Base-by-base conservation (phyloP, 208 protist species). In the Angomonas desouzai region DNA sequence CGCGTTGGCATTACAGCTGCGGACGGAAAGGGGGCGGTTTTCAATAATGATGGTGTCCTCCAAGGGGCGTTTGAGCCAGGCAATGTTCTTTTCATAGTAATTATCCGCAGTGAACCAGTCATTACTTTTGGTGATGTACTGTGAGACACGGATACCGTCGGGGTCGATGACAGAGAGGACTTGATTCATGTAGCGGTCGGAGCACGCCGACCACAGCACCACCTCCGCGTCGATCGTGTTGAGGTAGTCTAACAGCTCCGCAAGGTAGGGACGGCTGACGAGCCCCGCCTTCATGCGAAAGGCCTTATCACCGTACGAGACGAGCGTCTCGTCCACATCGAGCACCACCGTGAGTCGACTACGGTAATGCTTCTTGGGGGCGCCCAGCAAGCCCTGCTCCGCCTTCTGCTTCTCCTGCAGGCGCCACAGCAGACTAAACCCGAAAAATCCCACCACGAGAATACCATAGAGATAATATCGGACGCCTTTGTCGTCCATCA, bases 291-390 rank as follows among this genome's bases (percentile, higher is more conserved):
- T 86, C 62, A 93, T 79, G 25, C 85, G 89, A 61, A 90, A 95
- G 0, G 89, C 89, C 75, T 95, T 95, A 67, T 95, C 89, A 25
- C 89, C 86, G 60, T 90, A 95, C n/a, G 89, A 95, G 1, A 95
- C 53, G 49, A 95, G 79, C 20, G 84, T 95, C 69, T 95, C 89
- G 63, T 95, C 89, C n/a, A 95, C 77, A 59, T 95, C 89, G 20
- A 95, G 68, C 18, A 95, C 84, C 11, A 95, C 68, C 9, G 89
- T 95, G 0, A 95, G 74, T 4, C 89, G 83, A 59, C 86, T 92
- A 49, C 70, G 75, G 71, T 91, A 95, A 10, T 67, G 27, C 64
- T 90, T 91, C 55, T 91, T 91, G 29, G 81, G 81, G n/a, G 84
- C 84, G 22, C 89, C 89, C 22, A 95, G 63, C 48, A 95, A 76